A percentile compares a stretch with the other conserved stretches of the same genome.
phyloP scores from a whole-genome alignment of 345 rosid species.

The Nephelium lappaceum region DNA sequence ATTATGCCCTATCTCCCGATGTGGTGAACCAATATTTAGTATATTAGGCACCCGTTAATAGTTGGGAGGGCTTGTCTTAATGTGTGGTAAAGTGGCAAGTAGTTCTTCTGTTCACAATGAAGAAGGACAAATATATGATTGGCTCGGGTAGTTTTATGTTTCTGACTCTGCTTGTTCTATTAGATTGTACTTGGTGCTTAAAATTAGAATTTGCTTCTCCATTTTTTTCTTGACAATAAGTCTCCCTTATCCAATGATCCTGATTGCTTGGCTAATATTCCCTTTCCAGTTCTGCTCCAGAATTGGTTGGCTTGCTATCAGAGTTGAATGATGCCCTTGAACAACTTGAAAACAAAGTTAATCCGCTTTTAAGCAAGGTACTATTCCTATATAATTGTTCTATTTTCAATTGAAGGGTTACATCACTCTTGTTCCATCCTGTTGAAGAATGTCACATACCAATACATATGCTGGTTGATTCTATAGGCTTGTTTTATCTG shows the following conservation, averaged over 20 bases:
- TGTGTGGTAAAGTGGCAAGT: neutral
- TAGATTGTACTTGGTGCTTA: neutral
- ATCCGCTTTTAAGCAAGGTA: slow-evolving; percentile 77
- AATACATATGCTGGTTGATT: neutral
- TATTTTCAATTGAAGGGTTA: slow-evolving; percentile 3
- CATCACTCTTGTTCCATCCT: neutral
- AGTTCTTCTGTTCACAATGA: neutral
- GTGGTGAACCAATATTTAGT: neutral
- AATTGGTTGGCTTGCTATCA: slow-evolving; percentile 78
- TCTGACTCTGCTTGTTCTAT: neutral
- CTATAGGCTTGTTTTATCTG: neutral
- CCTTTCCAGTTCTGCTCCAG: slow-evolving; percentile 85
- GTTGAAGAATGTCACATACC: neutral
- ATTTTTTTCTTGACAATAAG: neutral
- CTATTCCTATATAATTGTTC: slow-evolving; percentile 8
- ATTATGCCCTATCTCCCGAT: neutral
- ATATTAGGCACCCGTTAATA: neutral
- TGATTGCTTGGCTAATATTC: neutral
- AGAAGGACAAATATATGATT: neutral
- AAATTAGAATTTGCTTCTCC: neutral
- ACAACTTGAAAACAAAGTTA: slow-evolving; percentile 69
- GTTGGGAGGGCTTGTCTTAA: neutral
- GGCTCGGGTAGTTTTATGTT: neutral
- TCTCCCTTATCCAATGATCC: neutral
- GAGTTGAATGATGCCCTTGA: slow-evolving; percentile 74